A percentile compares a stretch with the other conserved stretches of the same genome.
Evolutionary conservation across 169 alveolate species (phyloP).

Genomic region (Cryptosporidium baileyi): DNA sequence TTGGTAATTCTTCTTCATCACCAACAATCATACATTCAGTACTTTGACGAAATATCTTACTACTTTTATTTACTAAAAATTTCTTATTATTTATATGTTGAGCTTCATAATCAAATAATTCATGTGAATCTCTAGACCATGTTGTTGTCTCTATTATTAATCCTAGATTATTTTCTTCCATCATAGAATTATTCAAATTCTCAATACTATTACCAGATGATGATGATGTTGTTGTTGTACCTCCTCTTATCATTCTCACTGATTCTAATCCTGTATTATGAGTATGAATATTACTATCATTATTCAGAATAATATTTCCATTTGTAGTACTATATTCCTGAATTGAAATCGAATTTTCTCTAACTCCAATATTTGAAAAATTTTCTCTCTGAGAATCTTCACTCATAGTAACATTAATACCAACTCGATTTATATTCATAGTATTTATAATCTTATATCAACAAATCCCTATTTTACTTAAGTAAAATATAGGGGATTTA

Average conservation of each 20-base stretch:
- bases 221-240: constrained; percentile 47
- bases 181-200: background rate
- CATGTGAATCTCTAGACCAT: constrained; percentile 95
- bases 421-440: background rate
- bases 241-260: constrained; percentile 23
- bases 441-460: too few relatives aligned
- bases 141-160: constrained; percentile 82
- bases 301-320: too few relatives aligned
- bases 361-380: background rate
- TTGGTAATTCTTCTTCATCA: constrained; percentile 58
- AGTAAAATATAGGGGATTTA: too few relatives aligned
- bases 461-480: too few relatives aligned
- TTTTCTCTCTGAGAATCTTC: background rate
- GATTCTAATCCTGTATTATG: too few relatives aligned
- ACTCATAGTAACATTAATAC: background rate
- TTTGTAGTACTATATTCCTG: too few relatives aligned
- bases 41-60: constrained; percentile 53
- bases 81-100: constrained; percentile 80
- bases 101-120: constrained; percentile 93
- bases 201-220: constrained; percentile 65
- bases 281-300: too few relatives aligned
- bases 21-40: constrained; percentile 60
- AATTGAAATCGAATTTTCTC: too few relatives aligned
- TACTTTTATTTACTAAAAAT: constrained; percentile 72
- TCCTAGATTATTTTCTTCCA: background rate